These are phyloP conservation scores for Erysimum pusillum DNA, from an alignment of 441 rosid genomes.

Conservation along the genomic window DNA sequence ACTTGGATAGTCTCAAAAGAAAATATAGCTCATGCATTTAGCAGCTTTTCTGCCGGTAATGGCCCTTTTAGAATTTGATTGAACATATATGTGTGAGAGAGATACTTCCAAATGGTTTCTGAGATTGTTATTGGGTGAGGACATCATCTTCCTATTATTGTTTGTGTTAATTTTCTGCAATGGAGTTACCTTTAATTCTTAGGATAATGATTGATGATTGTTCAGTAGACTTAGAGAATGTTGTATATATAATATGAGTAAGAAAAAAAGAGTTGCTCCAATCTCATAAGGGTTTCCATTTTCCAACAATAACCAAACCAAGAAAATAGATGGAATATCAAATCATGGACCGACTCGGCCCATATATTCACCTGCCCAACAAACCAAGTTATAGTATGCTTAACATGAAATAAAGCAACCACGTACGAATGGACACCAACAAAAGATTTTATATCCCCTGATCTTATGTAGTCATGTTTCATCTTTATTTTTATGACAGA, in stretches of 20 bases:
- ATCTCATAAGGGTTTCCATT: constrained; percentile 4
- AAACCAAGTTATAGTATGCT: neutral
- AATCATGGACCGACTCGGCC: constrained; percentile 2
- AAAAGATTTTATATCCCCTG: too few species aligned
- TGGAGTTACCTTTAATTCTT: neutral
- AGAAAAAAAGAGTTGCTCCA: neutral
- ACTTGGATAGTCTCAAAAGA: constrained; percentile 5
- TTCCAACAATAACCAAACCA: neutral
- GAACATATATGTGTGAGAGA: constrained; percentile 33
- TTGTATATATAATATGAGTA: neutral
- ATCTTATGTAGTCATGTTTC: too few species aligned
- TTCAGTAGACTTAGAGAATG: neutral
- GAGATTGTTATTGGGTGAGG: constrained; percentile 35
- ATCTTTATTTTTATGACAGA: too few species aligned
- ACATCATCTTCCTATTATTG: constrained; percentile 11
- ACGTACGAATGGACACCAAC: too few species aligned
- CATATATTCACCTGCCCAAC: neutral
- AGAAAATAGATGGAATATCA: neutral
- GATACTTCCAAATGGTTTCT: constrained; percentile 16
- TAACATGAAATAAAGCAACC: neutral
- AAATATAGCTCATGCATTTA: constrained; percentile 10
- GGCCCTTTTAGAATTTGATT: too few species aligned
- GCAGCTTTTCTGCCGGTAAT: constrained; percentile 36
- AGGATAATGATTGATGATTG: constrained; percentile 19
- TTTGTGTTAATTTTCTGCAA: too few species aligned